Evolutionary conservation across 768 basidiomycete species (phyloP).

Genomic region (Galerina marginata): DNA sequence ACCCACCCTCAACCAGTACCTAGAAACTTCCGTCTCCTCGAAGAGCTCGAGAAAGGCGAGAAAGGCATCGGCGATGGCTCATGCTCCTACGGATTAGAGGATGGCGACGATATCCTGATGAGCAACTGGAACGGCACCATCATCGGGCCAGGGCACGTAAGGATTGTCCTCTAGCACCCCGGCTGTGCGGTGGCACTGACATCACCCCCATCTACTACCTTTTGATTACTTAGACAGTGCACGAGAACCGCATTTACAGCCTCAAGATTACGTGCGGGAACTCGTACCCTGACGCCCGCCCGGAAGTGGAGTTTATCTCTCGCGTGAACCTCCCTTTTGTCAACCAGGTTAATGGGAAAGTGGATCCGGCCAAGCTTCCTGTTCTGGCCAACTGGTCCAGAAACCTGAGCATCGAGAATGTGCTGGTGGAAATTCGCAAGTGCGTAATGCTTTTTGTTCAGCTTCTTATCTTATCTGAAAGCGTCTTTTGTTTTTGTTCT

Average conservation of each 20-base stretch:
- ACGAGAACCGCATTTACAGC: constrained; percentile 98
- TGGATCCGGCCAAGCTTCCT: constrained; percentile 73
- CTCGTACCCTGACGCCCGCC: constrained; percentile 77
- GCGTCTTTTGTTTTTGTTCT: background rate
- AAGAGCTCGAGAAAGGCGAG: constrained; percentile 99
- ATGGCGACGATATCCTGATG: constrained; percentile 97
- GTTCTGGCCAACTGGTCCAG: constrained; percentile 80
- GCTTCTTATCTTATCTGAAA: background rate
- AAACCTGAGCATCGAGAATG: constrained; percentile 80
- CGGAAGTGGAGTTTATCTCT: constrained; percentile 84
- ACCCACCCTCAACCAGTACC: constrained; percentile 63
- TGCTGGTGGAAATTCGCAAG: constrained; percentile 94
- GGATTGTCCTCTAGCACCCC: constrained; percentile 31
- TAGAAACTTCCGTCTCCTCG: constrained; percentile 93
- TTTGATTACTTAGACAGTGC: constrained; percentile 71
- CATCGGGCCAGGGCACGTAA: constrained; percentile 95
- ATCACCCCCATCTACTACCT: constrained; percentile 13
- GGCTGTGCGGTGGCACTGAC: background rate
- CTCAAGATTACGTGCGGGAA: constrained; percentile 88
- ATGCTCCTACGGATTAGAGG: constrained; percentile 95
- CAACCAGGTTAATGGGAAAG: constrained; percentile 71
- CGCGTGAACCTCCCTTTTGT: constrained; percentile 96
- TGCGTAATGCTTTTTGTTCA: constrained; percentile 42
- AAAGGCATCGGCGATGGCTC: constrained; percentile 99
- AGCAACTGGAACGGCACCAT: constrained; percentile 99